A percentile compares a stretch with the other conserved stretches of the same genome.
Conservation (phyloP, 2,329 filamentous ascomycete genomes). For the Alternaria dauci region DNA sequence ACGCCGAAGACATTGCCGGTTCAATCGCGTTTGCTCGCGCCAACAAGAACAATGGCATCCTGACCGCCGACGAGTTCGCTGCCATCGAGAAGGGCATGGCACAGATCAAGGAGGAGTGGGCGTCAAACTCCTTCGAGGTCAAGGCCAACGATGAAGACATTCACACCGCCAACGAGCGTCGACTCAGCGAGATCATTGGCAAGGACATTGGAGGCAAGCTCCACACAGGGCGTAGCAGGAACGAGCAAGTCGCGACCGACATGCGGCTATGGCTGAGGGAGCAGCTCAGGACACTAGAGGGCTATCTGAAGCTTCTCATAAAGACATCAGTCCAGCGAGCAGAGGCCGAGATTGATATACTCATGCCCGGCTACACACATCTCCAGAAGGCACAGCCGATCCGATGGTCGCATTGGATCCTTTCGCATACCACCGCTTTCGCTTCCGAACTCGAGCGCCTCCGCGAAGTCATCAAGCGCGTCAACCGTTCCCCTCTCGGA, state of each 20-base stretch:
- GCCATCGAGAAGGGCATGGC: slow-evolving; percentile 77
- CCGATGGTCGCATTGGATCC: slow-evolving; percentile 81
- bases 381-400: slow-evolving; percentile 83
- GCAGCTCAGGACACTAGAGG: slow-evolving; percentile 74
- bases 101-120: slow-evolving; percentile 63
- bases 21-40: slow-evolving; percentile 83
- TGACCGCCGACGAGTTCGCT: slow-evolving; percentile 75
- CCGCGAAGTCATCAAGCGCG: slow-evolving; percentile 74
- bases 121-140: slow-evolving; percentile 56
- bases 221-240: slow-evolving; percentile 85
- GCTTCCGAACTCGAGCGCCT: slow-evolving; percentile 78
- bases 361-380: slow-evolving; percentile 92
- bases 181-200: slow-evolving; percentile 80
- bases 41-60: slow-evolving; percentile 77
- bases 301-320: slow-evolving; percentile 72
- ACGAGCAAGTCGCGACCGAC: slow-evolving; percentile 89
- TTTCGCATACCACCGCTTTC: slow-evolving; percentile 78
- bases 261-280: slow-evolving; percentile 90
- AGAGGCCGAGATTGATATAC: slow-evolving; percentile 74
- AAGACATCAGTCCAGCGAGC: slow-evolving; percentile 73
- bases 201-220: slow-evolving; percentile 87
- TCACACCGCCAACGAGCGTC: slow-evolving; percentile 63
- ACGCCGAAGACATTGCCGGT: slow-evolving; percentile 81
- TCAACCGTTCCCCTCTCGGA: slow-evolving; percentile 76
- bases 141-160: slow-evolving; percentile 63